phyloP scores from a whole-genome alignment of 2,329 filamentous ascomycete genomes.

The Xylaria sp. region DNA sequence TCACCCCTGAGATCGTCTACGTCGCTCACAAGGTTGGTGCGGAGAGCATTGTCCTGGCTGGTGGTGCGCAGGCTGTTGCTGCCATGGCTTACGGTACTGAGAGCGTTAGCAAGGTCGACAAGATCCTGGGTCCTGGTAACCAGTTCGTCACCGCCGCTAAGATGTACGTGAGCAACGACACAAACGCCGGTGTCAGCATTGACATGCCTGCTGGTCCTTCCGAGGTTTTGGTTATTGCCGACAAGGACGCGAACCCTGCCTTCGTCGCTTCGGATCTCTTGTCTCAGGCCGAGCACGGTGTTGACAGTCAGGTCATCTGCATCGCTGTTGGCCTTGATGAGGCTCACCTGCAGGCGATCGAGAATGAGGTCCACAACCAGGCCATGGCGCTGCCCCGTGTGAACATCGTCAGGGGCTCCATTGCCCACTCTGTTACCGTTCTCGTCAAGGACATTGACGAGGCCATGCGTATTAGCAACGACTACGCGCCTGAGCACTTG shows the following conservation, averaged over 20 bases:
- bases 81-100: constrained; percentile 97
- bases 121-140: constrained; percentile 95
- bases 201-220: constrained; percentile 98
- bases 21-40: constrained; percentile 95
- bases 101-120: constrained; percentile 92
- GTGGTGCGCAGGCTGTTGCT: constrained; percentile 90
- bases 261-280: constrained; percentile 94
- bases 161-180: constrained; percentile 98
- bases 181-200: constrained; percentile 88
- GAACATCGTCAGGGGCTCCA: constrained; percentile 85
- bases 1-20: constrained; percentile 97
- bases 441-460: constrained; percentile 64
- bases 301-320: constrained; percentile 90
- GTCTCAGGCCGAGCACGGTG: constrained; percentile 92
- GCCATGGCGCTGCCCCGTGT: constrained; percentile 82
- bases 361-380: constrained; percentile 84
- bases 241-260: constrained; percentile 79
- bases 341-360: constrained; percentile 70
- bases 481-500: constrained; percentile 92
- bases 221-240: constrained; percentile 93
- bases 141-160: constrained; percentile 98
- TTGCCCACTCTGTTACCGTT: constrained; percentile 87
- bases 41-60: constrained; percentile 90
- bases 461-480: constrained; percentile 79
- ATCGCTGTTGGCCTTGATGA: constrained; percentile 78